Conservation (phyloP, 768 basidiomycete genomes). For the Naematelia encephala region DNA sequence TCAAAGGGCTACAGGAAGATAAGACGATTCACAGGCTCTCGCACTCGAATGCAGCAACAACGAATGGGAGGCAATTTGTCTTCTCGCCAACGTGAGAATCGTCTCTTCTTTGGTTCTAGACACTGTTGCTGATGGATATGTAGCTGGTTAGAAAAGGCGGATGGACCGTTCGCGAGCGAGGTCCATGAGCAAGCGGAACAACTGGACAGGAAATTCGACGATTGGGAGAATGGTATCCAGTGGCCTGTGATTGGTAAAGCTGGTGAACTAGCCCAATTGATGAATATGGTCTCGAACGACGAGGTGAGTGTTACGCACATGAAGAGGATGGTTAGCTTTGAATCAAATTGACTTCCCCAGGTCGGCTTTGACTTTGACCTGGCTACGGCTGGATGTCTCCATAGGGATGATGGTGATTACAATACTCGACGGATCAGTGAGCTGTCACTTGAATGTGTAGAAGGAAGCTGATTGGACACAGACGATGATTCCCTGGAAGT, state of each 20-base stretch:
- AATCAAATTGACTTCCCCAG: slow-evolving; percentile 51
- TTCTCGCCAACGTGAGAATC: slow-evolving; percentile 54
- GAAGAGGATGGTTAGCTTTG: background rate
- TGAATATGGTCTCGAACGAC: slow-evolving; percentile 77
- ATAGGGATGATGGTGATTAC: slow-evolving; percentile 68
- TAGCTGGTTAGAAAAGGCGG: slow-evolving; percentile 61
- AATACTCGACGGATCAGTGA: slow-evolving; percentile 50
- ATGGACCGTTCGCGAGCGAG: slow-evolving; percentile 63
- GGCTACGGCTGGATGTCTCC: slow-evolving; percentile 54
- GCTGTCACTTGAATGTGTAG: background rate
- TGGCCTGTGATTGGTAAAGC: slow-evolving; percentile 71
- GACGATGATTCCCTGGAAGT: slow-evolving; percentile 45
- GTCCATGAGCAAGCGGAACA: slow-evolving; percentile 68
- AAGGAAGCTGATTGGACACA: slow-evolving; percentile 5
- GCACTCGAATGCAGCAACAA: slow-evolving; percentile 55
- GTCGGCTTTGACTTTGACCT: slow-evolving; percentile 72
- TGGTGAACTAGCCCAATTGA: slow-evolving; percentile 71
- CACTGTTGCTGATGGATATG: slow-evolving; percentile 4
- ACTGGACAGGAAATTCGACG: slow-evolving; percentile 60
- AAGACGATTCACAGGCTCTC: slow-evolving; percentile 55
- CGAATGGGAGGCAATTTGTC: slow-evolving; percentile 19
- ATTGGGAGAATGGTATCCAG: slow-evolving; percentile 58
- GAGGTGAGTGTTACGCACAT: slow-evolving; percentile 55
- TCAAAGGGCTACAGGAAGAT: slow-evolving; percentile 61
- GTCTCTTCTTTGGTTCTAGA: slow-evolving; percentile 46